Evolutionary conservation across 345 rosid species (phyloP), one percentile per base, ranked within the genome.

Genomic region (Brassica cretica): DNA sequence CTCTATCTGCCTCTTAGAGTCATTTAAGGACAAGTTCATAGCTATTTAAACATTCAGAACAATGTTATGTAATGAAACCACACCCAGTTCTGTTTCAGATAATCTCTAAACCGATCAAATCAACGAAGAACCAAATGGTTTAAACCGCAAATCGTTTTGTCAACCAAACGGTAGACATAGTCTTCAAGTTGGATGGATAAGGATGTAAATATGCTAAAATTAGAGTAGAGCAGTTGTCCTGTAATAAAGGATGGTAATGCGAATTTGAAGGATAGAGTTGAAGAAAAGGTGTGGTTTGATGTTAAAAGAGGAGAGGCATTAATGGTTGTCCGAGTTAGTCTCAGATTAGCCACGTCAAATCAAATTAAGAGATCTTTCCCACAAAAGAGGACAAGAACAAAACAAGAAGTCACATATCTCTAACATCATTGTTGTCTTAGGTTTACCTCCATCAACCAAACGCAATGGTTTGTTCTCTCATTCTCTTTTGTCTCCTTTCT

Each of bases 311-410:
- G 2, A 5, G 49, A 37, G 0, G 6, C 18, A 71, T 73, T 64
- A n/a, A 69, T 71, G 80, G 83, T 75, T 75, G 80, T 71, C 79
- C 79, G 75, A 79, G 82, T 79, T 79, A 46, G 61, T 79, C 82
- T 73, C 78, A 51, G 53, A 56, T 68, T 59, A 66, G 74, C 74
- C 73, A 78, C 85, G 90, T 78, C 72, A 64, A 73, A 84, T 79
- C 78, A 35, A 79, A 60, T 61, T 74, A 66, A 86, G 88, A 93
- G 71, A 73, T 77, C 75, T 51, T 51, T 77, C 74, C 81, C 66
- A 68, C 79, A 68, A 69, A 79, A 63, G 29, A 68, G 66, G 69
- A 73, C n/a, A 62, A 62, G 58, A 7, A 65, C 10, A 46, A 2
- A 30, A 14, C 44, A 62, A 51, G 19, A 51, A 51, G 56, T 51